These are phyloP conservation scores for Fraxinus paxiana DNA, from an alignment of 305 asterid species.

Conservation along the genomic window DNA sequence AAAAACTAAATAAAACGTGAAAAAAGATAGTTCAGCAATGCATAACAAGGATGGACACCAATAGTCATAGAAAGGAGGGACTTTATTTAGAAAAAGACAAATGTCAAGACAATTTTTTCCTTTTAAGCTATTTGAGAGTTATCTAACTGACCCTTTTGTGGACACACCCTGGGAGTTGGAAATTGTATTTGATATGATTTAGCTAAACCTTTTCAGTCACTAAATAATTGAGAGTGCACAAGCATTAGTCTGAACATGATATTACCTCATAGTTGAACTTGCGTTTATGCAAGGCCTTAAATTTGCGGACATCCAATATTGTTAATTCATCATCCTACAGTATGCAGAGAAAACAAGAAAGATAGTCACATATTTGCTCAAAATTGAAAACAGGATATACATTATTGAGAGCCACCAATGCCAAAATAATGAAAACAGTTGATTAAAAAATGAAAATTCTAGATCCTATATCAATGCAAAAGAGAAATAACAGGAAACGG, in stretches of 20 bases:
- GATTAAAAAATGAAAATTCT: neutral
- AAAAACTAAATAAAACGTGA: neutral
- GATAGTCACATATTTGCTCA: constrained; percentile 3
- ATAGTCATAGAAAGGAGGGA: neutral
- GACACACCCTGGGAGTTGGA: too few relatives aligned
- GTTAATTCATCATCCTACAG: constrained; percentile 91
- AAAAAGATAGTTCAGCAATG: neutral
- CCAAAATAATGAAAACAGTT: neutral
- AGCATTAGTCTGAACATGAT: constrained; percentile 19
- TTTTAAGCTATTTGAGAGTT: too few relatives aligned
- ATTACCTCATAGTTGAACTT: constrained; percentile 93
- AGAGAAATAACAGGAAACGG: neutral
- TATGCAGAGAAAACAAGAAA: constrained; percentile 10
- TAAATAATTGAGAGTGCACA: neutral
- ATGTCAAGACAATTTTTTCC: neutral
- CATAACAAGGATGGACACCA: constrained; percentile 5
- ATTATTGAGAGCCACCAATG: neutral
- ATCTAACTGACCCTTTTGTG: too few relatives aligned
- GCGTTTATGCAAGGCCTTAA: constrained; percentile 89
- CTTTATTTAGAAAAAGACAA: neutral
- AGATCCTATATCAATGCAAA: neutral
- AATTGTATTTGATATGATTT: neutral
- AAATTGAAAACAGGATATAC: neutral
- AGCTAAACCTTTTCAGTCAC: neutral
- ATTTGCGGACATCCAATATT: constrained; percentile 93